Percentiles rank a stretch among this genome's conserved stretches.
Conservation (phyloP, 371 early-diverging fungal genomes). For the Mucor piriformis region DNA sequence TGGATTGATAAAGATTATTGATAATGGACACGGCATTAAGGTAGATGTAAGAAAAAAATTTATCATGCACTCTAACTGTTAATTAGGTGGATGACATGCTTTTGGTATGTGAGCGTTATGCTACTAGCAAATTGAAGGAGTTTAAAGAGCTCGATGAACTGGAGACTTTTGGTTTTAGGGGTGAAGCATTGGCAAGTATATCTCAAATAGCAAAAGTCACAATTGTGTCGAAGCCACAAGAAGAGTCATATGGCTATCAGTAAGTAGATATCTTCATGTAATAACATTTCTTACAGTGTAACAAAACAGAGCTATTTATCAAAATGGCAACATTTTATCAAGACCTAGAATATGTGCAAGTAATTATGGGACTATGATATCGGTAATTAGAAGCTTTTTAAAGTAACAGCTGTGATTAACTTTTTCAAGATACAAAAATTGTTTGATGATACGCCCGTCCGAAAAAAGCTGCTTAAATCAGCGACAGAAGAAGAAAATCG, state of each 20-base stretch:
- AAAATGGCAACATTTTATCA: constrained; percentile 74
- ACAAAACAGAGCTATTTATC: constrained; percentile 66
- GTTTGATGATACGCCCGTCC: constrained; percentile 78
- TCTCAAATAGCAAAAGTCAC: constrained; percentile 82
- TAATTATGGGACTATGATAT: constrained; percentile 81
- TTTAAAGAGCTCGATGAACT: constrained; percentile 80
- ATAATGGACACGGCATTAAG: constrained; percentile 91
- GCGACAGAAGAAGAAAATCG: constrained; percentile 75
- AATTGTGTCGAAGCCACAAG: constrained; percentile 73
- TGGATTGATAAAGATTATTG: constrained; percentile 83
- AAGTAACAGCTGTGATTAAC: too few relatives aligned
- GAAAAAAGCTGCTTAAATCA: constrained; percentile 73
- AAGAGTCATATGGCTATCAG: constrained; percentile 75
- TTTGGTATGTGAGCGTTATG: constrained; percentile 85
- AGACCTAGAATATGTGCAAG: constrained; percentile 83
- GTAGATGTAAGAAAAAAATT: constrained; percentile 19
- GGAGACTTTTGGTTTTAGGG: constrained; percentile 92
- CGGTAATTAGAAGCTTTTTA: constrained; percentile 37
- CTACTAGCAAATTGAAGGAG: constrained; percentile 85
- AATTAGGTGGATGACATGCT: constrained; percentile 64
- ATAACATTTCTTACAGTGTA: neutral
- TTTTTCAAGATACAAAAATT: constrained; percentile 70
- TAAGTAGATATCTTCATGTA: constrained; percentile 4
- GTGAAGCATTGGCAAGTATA: constrained; percentile 96
- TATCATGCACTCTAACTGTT: neutral